Base-by-base conservation (phyloP, 768 basidiomycete genomes). In the Termitomyces heimii region DNA sequence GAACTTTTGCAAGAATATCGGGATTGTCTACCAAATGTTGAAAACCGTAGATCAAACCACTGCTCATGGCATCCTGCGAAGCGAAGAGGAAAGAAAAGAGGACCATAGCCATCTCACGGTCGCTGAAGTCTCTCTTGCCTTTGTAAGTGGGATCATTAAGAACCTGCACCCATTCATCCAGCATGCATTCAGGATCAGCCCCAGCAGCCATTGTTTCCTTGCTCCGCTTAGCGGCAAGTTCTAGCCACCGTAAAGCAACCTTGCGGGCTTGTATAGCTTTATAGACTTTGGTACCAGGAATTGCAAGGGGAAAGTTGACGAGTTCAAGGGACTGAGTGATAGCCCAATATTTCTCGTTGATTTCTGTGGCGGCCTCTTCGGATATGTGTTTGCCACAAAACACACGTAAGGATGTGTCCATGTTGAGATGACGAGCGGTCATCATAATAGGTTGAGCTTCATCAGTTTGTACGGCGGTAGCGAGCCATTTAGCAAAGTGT, bases 51-150 rank as follows among this genome's bases (percentile, higher is more conserved):
- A 97, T 94, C 65, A 98, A 76, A 50, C 94, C 95, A 59, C 91
- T 94, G 69, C 92, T 92, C 97, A 99, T 98, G 48, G 97, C 97
- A 69, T 99, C 97, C 76, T 97, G 93, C 26, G 86, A 89, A 2
- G 93, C 97, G 66, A 98, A 98, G 54, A 99, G 76, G 86, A 98
- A 98, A 12, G 92, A 94, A 68, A 99, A 87, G 40, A 99, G 73
- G 66, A 97, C 95, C 87, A 97, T 91, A 29, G 92, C 94, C 84
- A 98, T 98, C 73, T 99, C 96, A 63, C 82, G 79, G 70, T 98
- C 89, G 62, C 85, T 89, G 75, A 94, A 98, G 60, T 98, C 92
- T 60, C 77, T 82, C 62, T 86, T 84, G 62, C 89, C 87, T 70
- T 94, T 95, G 69, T 81, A 83, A 8, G 67, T 76, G 68, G 71